Base-by-base conservation (phyloP, 768 basidiomycete genomes). In the Termitomyces sp. region DNA sequence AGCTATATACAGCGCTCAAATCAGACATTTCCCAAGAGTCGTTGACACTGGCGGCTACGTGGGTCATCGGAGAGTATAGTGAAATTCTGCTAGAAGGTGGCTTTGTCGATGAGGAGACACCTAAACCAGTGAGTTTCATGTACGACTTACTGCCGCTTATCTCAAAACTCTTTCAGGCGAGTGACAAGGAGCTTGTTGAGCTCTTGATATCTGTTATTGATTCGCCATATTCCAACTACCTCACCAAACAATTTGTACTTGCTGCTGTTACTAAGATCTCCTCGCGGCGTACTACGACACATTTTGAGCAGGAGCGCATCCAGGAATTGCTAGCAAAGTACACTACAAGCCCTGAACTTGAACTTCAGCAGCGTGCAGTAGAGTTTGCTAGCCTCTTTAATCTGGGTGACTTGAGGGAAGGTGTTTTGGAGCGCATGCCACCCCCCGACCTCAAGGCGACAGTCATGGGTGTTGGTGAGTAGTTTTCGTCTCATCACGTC, bases 381-480 rank as follows among this genome's bases (percentile, higher is more conserved):
- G 97, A 99, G 71, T 98, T 94, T 70, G 91, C 89, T 1, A 89
- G 84, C 64, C 69, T 99, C 63, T 93, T 92, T 68, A 83, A 79
- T 29, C 72, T 92, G 8, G 87, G 87, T 5, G 85, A 90, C n/a
- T 74, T 90, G 22, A 79, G 83, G 58, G 78, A 80, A 8, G 97
- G 96, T 37, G 94, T 99, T 1, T 71, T 98, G 59, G 97, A 99
- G 75, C 83, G 94, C 55, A 99, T 99, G 97, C 97, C 97, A n/a
- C 90, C 93, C 5, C 97, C 97, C 2, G 97, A 99, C 70, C 74
- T 98, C 62, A 97, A 95, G 74, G 88, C 90, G n/a, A 98, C 96
- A 2, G 91, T 98, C 2, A 90, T 96, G 80, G 97, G 93, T 46
- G 81, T 89, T 59, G 91, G 94, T 95, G 63, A 61, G 84, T 74